Percentiles rank a stretch among this genome's conserved stretches.
Conservation (phyloP, 2,329 filamentous ascomycete species). For the Venturia pyrina region DNA sequence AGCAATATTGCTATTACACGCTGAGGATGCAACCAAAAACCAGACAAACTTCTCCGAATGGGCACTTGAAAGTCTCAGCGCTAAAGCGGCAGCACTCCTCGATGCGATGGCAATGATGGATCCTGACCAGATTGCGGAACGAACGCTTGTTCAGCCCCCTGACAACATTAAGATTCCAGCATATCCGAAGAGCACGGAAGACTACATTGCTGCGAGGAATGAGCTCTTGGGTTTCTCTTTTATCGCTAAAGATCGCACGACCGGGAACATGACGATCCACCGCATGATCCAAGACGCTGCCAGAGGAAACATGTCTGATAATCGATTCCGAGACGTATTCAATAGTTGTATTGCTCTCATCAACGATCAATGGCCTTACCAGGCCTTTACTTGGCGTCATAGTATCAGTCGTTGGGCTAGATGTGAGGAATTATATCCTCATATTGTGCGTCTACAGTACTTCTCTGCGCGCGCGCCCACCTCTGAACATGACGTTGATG, state of each 20-base stretch:
- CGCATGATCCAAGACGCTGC: conserved; percentile 14
- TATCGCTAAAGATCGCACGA: background rate
- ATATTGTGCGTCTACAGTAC: conserved; percentile 12
- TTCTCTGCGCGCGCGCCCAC: conserved; percentile 7
- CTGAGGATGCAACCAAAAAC: background rate
- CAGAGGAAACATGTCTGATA: conserved; percentile 6
- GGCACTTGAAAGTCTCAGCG: conserved; percentile 13
- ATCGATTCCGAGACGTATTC: conserved; percentile 11
- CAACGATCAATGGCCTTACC: conserved; percentile 15
- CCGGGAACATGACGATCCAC: conserved; percentile 11
- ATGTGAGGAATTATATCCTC: conserved; percentile 16
- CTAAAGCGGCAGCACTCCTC: conserved; percentile 11
- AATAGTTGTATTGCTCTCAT: conserved; percentile 13
- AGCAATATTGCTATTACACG: background rate
- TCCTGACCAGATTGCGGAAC: conserved; percentile 15
- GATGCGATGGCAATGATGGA: conserved; percentile 16
- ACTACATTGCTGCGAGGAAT: conserved; percentile 11
- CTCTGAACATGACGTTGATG: conserved; percentile 6
- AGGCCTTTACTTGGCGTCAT: conserved; percentile 15
- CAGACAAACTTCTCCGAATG: conserved; percentile 4
- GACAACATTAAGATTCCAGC: background rate
- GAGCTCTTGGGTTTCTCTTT: conserved; percentile 13
- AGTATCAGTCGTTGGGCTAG: conserved; percentile 13
- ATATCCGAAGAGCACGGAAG: conserved; percentile 5
- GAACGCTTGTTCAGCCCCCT: conserved; percentile 2